These are phyloP conservation scores for Aphanomyces astaci DNA, from an alignment of 352 stramenopile genomes.

Conservation along the genomic window DNA sequence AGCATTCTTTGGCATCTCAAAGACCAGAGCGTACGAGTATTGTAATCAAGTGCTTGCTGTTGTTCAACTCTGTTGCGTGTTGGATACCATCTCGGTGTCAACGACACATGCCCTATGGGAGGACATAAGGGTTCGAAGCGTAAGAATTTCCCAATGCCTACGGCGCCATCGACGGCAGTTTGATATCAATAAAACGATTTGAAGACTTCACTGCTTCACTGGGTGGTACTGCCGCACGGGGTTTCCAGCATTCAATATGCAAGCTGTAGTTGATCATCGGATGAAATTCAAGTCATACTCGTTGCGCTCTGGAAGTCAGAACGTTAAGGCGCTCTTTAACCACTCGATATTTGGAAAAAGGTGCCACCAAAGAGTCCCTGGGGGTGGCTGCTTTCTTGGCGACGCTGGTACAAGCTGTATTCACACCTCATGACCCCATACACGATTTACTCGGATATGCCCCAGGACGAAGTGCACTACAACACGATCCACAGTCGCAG, in stretches of 20 bases:
- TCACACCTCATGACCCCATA: conserved; percentile 3
- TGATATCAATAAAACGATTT: background rate
- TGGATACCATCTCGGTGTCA: background rate
- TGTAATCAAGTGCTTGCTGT: background rate
- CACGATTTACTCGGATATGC: background rate
- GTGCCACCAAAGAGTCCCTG: background rate
- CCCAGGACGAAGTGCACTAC: background rate
- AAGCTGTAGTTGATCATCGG: background rate
- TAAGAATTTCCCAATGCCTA: background rate
- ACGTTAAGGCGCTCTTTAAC: background rate
- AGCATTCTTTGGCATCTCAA: background rate
- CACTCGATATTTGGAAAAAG: background rate
- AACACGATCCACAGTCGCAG: conserved; percentile 2
- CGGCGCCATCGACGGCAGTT: background rate
- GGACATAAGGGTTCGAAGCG: background rate
- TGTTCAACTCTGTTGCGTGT: background rate
- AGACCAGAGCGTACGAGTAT: background rate
- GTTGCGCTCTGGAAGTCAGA: background rate
- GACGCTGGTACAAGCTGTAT: conserved; percentile 9
- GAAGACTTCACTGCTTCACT: background rate
- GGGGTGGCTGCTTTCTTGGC: background rate
- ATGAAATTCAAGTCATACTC: background rate
- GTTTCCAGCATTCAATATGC: no score
- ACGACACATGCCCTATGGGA: background rate
- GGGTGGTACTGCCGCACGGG: background rate